phyloP scores from a whole-genome alignment of 352 stramenopile species.

The Phytophthora podocarpi region DNA sequence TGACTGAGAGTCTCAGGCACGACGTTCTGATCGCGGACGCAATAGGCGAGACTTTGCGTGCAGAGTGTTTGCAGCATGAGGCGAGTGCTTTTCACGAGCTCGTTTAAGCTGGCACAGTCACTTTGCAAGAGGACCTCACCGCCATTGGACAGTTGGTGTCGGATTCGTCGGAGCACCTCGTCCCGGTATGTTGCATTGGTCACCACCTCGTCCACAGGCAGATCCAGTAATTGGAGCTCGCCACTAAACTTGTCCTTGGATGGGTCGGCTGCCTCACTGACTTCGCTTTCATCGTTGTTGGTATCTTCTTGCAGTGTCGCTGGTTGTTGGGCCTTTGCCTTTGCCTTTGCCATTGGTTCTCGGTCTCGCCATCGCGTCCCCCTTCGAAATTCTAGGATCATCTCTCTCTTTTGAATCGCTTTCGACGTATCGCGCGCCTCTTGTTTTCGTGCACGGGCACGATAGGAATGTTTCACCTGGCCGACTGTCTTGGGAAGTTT shows the following conservation, averaged over 20 bases:
- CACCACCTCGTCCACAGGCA: conserved; percentile 19
- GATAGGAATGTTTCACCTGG: conserved; percentile 53
- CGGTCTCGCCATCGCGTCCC: conserved; percentile 1
- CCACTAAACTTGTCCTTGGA: not conserved
- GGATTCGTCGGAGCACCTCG: conserved; percentile 42
- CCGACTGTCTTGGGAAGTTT: conserved; percentile 39
- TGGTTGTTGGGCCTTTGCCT: conserved; percentile 1
- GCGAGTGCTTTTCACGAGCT: conserved; percentile 17
- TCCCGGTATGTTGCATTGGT: conserved; percentile 26
- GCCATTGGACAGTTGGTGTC: conserved; percentile 38
- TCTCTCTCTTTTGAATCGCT: conserved; percentile 13
- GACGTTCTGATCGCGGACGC: conserved; percentile 47
- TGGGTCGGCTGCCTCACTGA: not conserved
- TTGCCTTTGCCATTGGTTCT: conserved; percentile 5
- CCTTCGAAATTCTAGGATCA: conserved; percentile 11
- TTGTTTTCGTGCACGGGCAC: conserved; percentile 37
- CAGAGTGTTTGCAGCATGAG: conserved; percentile 64
- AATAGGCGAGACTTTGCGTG: conserved; percentile 52
- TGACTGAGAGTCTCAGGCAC: conserved; percentile 20
- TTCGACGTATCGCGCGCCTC: conserved; percentile 31
- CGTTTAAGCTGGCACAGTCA: not conserved
- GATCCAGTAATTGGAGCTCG: conserved; percentile 7
- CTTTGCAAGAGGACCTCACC: conserved; percentile 34
- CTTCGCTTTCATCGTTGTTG: not conserved
- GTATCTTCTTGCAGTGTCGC: not conserved